Base-by-base conservation (phyloP, 1,284 basidiomycete genomes). In the Veloporphyrellus conicus region DNA sequence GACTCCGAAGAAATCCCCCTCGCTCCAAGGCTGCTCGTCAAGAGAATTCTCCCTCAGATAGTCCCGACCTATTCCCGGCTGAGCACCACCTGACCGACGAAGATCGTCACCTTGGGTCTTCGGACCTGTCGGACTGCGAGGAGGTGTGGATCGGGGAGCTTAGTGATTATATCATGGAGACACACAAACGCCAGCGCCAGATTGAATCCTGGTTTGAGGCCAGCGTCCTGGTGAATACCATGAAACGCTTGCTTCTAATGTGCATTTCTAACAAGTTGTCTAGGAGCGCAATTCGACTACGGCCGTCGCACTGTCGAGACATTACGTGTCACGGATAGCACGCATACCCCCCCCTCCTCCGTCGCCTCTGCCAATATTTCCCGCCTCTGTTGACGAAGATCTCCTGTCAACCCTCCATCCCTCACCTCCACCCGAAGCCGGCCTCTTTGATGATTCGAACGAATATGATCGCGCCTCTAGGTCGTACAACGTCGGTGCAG, bases 101-200 rank as follows among this genome's bases (percentile, higher is more conserved):
- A 41, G 74, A 76, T 37, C 66, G 50, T 41, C 72, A 69, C 36
- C 68, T 78, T 15, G 68, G 68, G 6, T 86, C 86, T 18, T 87
- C 87, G 19, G 87, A 90, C 71, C 67, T 90, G 45, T 85, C 86
- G 29, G 87, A 88, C 52, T 87, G 81, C 54, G 76, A 78, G 55
- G 87, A 89, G 50, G 61, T 90, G 9, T 90, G 87, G 87, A 68
- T 73, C 43, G 72, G 70, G 27, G 86, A 86, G 56, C 71, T 89
- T 14, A 73, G 75, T 43, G 76, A 78, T 48, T 90, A 90, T 59
- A 72, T 79, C 45, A 60, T 81, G 28, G 82, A 87, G 59, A 86
- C 84, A 2, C 80, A 83, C 59, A 81, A 81, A 59, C 79, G 86
- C 41, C 78, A 81, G 63, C 78, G 77, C 40, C 79, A 85, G 55